Evolutionary conservation across 768 basidiomycete genomes (phyloP).

Genomic region (Punctularia strigosozonata): DNA sequence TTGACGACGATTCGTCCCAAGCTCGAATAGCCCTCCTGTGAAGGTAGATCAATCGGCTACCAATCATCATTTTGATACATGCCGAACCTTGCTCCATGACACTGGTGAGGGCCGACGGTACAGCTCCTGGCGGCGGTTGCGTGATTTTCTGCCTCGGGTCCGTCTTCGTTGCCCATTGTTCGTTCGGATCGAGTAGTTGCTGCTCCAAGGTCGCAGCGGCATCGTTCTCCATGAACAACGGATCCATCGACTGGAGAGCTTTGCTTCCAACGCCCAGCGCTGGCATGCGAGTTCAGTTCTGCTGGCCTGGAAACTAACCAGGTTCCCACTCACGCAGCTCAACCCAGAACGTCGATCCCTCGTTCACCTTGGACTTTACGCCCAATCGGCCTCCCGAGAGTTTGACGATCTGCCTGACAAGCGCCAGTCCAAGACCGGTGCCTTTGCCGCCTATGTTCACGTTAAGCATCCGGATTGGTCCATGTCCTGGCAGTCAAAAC

Average conservation of each 20-base stretch:
- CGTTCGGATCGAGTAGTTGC: too few relatives aligned
- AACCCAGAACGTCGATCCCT: constrained; percentile 86
- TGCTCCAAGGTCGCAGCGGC: constrained; percentile 4
- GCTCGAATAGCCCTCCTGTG: too few relatives aligned
- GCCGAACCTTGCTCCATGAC: constrained; percentile 1
- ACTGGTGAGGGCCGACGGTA: not conserved
- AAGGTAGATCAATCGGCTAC: too few relatives aligned
- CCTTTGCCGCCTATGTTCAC: constrained; percentile 45
- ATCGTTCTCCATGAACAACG: constrained; percentile 4
- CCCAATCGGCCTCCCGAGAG: constrained; percentile 36
- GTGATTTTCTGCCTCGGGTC: too few relatives aligned
- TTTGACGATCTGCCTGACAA: constrained; percentile 42
- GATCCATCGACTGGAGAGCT: too few relatives aligned
- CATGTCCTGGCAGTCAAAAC: too few relatives aligned
- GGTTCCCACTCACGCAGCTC: constrained; percentile 40
- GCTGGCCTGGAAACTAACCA: not conserved
- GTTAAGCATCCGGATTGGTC: too few relatives aligned
- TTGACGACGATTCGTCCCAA: too few relatives aligned
- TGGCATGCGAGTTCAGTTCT: constrained; percentile 9
- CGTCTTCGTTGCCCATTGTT: too few relatives aligned
- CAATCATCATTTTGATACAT: too few relatives aligned
- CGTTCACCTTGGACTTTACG: constrained; percentile 29
- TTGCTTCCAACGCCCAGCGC: constrained; percentile 63
- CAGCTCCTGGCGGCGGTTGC: too few relatives aligned
- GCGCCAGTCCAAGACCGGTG: constrained; percentile 39